phyloP scores from a whole-genome alignment of 805 yeast species.

The Starmerella sp. region DNA sequence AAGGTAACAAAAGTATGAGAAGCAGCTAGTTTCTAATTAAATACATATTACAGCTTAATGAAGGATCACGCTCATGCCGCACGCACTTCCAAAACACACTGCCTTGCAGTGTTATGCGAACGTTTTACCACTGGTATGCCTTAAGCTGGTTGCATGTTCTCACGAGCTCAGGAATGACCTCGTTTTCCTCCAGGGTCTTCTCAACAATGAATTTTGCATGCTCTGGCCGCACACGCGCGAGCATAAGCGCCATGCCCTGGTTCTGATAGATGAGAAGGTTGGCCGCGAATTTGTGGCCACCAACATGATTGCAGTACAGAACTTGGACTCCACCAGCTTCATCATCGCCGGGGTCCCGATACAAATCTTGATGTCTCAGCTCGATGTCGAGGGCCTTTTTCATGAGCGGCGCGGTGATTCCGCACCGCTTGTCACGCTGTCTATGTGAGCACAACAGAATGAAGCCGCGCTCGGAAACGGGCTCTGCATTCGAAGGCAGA shows the following conservation, averaged over 20 bases:
- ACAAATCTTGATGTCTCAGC: constrained; percentile 57
- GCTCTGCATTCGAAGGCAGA: constrained; percentile 17
- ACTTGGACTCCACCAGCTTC: constrained; percentile 67
- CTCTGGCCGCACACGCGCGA: constrained; percentile 72
- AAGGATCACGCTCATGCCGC: too few species aligned
- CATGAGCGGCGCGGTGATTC: constrained; percentile 85
- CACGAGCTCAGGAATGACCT: constrained; percentile 59
- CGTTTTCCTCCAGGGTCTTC: constrained; percentile 57
- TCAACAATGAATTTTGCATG: constrained; percentile 65
- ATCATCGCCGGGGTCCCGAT: constrained; percentile 66
- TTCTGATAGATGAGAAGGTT: constrained; percentile 68
- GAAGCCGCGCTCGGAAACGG: constrained; percentile 22
- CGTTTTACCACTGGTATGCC: constrained; percentile 25
- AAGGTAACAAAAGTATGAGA: too few species aligned
- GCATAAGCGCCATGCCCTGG: constrained; percentile 72
- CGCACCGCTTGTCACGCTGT: constrained; percentile 88
- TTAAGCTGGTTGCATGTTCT: constrained; percentile 36
- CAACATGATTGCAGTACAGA: constrained; percentile 70
- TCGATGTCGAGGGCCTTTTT: constrained; percentile 64
- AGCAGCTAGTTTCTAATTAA: too few species aligned
- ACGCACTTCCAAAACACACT: too few species aligned
- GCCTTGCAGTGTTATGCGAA: too few species aligned
- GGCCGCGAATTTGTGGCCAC: constrained; percentile 93
- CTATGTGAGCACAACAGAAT: constrained; percentile 78
- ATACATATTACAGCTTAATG: too few species aligned